Evolutionary conservation across 2,329 filamentous ascomycete species (phyloP), one percentile per base, ranked within the genome.

Genomic region (Plectosphaerella cucumerina): DNA sequence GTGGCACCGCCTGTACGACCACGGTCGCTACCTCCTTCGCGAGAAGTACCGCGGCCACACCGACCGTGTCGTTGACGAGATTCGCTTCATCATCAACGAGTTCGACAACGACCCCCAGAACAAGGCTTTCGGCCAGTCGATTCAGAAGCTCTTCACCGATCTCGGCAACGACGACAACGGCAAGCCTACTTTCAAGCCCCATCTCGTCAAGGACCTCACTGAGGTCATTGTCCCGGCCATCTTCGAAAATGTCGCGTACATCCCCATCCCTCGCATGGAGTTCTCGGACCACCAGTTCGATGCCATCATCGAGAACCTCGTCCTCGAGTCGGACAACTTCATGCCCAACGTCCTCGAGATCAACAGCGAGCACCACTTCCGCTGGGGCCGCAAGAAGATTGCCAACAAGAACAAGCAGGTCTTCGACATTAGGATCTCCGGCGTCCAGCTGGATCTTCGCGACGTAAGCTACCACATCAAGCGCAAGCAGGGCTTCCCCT

Each of bases 391-490:
- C 65, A 97, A 95, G 84, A 86, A 86, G 67, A 79, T 91, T 60
- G 75, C 80, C 61, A 95, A 81, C 77, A 90, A 86, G 76, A 86
- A 84, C 69, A 86, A 89, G 70, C 86, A 86, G 68, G 77, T 79
- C 2, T 63, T 93, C 58, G 90, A 94, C 76, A 78, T 97, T 56
- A 87, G 90, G 55, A 87, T 94, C 3, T 87, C 89, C 21, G 93
- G 94, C 49, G 80, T 99, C 39, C 94, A 99, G 76, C 91, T 93
- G 77, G 94, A 99, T 59, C 77, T 97, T 43, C 82, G 81, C 57
- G 90, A 96, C 64, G 90, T 99, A 56, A 90, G 89, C 69, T 97
- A 92, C 79, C 92, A 97, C 70, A 79, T 99, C 72, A 94, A 94
- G 75, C 89, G 87, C 73, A 97, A 99, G 82, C 76, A 91, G 62